Percentiles rank a stretch among this genome's conserved stretches.
Conservation (phyloP, 495 filamentous ascomycete species). For the Glonium stellatum region DNA sequence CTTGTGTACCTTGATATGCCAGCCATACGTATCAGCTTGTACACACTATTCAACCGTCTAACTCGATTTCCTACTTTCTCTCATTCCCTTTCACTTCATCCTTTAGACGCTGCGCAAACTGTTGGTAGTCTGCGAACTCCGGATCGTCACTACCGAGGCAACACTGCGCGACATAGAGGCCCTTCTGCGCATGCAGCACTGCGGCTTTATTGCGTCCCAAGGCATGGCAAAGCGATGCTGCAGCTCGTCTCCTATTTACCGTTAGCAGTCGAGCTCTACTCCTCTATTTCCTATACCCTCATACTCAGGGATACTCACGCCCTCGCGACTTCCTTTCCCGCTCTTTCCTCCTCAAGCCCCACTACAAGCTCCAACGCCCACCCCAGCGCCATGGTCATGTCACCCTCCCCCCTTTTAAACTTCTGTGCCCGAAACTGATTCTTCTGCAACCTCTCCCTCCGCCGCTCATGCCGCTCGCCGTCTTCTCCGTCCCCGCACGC, state of each 20-base stretch:
- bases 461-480: background rate
- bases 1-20: too few relatives aligned
- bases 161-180: background rate
- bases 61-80: background rate
- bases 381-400: background rate
- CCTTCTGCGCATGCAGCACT: background rate
- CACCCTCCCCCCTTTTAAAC: background rate
- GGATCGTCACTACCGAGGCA: background rate
- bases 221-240: background rate
- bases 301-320: background rate
- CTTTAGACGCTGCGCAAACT: background rate
- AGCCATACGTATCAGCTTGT: too few relatives aligned
- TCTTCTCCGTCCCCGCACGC: constrained; percentile 5
- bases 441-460: background rate
- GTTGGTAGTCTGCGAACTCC: background rate
- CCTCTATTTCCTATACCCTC: background rate
- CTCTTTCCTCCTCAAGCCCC: background rate
- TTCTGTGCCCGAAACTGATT: background rate
- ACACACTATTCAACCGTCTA: too few relatives aligned
- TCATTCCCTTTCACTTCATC: background rate
- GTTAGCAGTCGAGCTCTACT: background rate
- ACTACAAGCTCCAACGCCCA: background rate
- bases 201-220: background rate
- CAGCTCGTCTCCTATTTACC: background rate
- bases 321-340: background rate